Conservation (phyloP, 1,284 basidiomycete genomes). For the Filobasidium uniguttulatum region DNA sequence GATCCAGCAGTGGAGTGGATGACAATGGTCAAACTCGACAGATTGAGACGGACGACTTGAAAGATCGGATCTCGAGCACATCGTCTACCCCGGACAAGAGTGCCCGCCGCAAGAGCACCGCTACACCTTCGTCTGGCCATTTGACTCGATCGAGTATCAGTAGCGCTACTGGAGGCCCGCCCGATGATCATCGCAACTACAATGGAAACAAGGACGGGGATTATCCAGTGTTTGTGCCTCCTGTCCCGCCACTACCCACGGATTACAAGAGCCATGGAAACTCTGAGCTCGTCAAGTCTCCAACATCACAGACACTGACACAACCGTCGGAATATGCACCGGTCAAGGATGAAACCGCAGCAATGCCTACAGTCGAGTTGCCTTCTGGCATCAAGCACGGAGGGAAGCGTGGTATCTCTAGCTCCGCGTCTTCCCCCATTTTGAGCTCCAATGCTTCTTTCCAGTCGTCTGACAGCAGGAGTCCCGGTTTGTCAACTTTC, state of each 20-base stretch:
- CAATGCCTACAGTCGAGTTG: neutral
- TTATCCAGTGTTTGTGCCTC: constrained; percentile 52
- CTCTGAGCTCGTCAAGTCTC: neutral
- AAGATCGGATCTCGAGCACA: neutral
- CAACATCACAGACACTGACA: neutral
- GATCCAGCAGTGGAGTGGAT: neutral
- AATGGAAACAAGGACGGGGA: no score
- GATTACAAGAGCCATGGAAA: constrained; percentile 52
- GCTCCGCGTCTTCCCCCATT: constrained; percentile 10
- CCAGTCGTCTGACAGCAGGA: constrained; percentile 1
- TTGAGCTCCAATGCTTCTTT: constrained; percentile 3
- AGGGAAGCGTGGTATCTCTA: neutral
- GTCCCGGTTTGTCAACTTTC: constrained; percentile 5
- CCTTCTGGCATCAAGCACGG: neutral
- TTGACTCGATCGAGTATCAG: neutral
- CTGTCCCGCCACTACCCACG: constrained; percentile 91
- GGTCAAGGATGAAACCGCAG: constrained; percentile 5
- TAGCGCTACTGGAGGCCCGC: neutral
- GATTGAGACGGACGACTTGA: neutral
- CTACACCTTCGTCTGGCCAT: no score
- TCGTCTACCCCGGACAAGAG: neutral
- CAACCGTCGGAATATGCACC: constrained; percentile 6
- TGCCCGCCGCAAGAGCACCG: neutral
- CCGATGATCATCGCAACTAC: no score
- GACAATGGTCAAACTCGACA: neutral